phyloP scores from a whole-genome alignment of 306 rosid genomes.

The Cicer chorassanicum region DNA sequence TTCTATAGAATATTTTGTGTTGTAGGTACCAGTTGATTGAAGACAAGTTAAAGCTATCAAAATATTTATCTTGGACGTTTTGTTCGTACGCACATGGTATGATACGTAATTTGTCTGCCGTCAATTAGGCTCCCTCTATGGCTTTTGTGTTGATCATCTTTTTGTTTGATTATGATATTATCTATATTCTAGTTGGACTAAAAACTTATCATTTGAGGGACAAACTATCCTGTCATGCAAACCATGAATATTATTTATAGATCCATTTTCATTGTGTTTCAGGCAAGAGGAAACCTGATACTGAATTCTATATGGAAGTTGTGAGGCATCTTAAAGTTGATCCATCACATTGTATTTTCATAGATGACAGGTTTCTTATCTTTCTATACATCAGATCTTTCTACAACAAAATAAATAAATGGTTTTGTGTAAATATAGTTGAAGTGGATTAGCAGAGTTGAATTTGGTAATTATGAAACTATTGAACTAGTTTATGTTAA shows the following conservation, averaged over 20 bases:
- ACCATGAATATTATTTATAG: constrained; percentile 13
- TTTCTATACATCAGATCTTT: background rate
- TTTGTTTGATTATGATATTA: constrained; percentile 13
- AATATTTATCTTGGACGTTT: constrained; percentile 92
- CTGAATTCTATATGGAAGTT: constrained; percentile 69
- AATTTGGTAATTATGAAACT: background rate
- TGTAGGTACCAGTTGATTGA: constrained; percentile 86
- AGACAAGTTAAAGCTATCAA: constrained; percentile 73
- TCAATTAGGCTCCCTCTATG: constrained; percentile 25
- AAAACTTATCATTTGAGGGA: constrained; percentile 16
- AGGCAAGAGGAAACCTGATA: constrained; percentile 97
- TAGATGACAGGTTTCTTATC: constrained; percentile 81
- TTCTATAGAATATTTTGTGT: constrained; percentile 38
- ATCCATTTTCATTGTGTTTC: constrained; percentile 48
- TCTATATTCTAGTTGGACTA: constrained; percentile 22
- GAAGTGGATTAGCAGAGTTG: background rate
- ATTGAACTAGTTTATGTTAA: constrained; percentile 4
- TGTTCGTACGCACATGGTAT: constrained; percentile 78
- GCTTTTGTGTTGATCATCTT: constrained; percentile 22
- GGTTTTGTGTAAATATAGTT: too few relatives aligned
- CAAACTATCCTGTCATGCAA: constrained; percentile 23
- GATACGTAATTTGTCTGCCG: constrained; percentile 22
- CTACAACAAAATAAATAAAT: too few relatives aligned
- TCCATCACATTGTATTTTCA: constrained; percentile 70
- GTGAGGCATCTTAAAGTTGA: constrained; percentile 72